Evolutionary conservation across 164 flowering plant species (phyloP).

Genomic region (Hamamelis virginiana): DNA sequence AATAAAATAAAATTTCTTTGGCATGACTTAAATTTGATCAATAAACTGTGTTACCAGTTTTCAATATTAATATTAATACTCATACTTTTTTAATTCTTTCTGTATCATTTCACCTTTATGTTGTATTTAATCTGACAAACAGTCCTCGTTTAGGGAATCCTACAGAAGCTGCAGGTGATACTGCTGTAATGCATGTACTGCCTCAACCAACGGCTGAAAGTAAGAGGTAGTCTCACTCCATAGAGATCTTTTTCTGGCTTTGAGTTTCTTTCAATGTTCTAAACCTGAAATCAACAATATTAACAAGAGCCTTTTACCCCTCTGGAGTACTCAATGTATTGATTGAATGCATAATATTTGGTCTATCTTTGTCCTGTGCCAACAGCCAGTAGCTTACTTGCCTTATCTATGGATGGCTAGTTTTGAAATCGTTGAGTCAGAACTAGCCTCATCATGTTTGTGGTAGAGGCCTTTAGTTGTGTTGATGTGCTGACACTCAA

Average conservation of each 20-base stretch:
- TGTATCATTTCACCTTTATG: background rate
- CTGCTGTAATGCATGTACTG: conserved; percentile 46
- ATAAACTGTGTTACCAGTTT: background rate
- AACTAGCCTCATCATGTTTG: no score
- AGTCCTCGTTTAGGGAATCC: conserved; percentile 37
- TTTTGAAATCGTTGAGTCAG: no score
- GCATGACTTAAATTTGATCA: no score
- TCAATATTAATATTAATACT: background rate
- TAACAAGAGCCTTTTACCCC: background rate
- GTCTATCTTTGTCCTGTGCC: background rate
- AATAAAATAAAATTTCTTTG: no score
- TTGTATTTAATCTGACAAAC: background rate
- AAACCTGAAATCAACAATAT: background rate
- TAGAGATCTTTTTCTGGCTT: background rate
- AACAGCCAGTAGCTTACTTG: background rate
- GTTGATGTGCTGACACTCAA: no score
- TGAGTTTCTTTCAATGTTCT: background rate
- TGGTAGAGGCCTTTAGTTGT: no score
- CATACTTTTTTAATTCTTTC: background rate
- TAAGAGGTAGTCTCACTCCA: conserved; percentile 53
- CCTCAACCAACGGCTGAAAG: conserved; percentile 83
- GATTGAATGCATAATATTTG: background rate
- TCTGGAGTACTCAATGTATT: background rate
- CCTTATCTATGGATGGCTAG: background rate
- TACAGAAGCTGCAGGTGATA: conserved; percentile 43